Percentiles rank a stretch among this genome's conserved stretches.
Evolutionary conservation across 2,329 filamentous ascomycete species (phyloP).

Genomic region (Orbilia blumenaviensis): DNA sequence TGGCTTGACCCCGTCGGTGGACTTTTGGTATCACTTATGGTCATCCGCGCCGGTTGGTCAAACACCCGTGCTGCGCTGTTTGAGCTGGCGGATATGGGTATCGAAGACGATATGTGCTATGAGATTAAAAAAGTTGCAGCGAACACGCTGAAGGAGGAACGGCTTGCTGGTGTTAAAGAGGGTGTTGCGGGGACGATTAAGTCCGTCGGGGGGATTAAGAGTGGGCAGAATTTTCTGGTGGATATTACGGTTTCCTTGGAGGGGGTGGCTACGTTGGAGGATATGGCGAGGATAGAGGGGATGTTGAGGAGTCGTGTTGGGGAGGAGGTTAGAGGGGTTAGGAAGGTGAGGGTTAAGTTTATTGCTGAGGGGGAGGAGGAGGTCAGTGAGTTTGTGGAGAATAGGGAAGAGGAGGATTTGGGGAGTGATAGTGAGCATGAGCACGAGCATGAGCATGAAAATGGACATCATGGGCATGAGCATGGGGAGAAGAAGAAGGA

Average conservation of each 20-base stretch:
- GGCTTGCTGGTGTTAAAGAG: constrained; percentile 63
- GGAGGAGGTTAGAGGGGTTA: constrained; percentile 80
- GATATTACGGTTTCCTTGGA: constrained; percentile 88
- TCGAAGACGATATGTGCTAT: constrained; percentile 73
- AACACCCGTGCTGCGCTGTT: constrained; percentile 84
- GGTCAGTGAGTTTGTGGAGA: constrained; percentile 75
- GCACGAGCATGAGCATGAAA: constrained; percentile 60
- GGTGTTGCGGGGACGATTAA: constrained; percentile 72
- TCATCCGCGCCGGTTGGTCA: constrained; percentile 85
- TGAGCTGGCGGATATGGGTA: constrained; percentile 88
- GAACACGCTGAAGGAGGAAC: constrained; percentile 71
- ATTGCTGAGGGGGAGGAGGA: constrained; percentile 72
- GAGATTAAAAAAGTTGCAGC: constrained; percentile 67
- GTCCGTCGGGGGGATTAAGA: constrained; percentile 88
- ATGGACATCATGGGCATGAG: constrained; percentile 53
- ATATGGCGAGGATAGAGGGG: constrained; percentile 76
- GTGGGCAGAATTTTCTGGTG: constrained; percentile 93
- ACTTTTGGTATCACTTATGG: constrained; percentile 89
- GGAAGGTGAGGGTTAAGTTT: constrained; percentile 84
- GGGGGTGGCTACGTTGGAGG: constrained; percentile 76
- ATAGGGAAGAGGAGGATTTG: constrained; percentile 69
- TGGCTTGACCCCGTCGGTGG: constrained; percentile 97
- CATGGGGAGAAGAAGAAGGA: constrained; percentile 36
- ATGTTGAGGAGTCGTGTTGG: constrained; percentile 77
- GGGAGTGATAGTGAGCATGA: constrained; percentile 65